Evolutionary conservation across 805 yeast species (phyloP).

Genomic region (Citeromyces matritensis): DNA sequence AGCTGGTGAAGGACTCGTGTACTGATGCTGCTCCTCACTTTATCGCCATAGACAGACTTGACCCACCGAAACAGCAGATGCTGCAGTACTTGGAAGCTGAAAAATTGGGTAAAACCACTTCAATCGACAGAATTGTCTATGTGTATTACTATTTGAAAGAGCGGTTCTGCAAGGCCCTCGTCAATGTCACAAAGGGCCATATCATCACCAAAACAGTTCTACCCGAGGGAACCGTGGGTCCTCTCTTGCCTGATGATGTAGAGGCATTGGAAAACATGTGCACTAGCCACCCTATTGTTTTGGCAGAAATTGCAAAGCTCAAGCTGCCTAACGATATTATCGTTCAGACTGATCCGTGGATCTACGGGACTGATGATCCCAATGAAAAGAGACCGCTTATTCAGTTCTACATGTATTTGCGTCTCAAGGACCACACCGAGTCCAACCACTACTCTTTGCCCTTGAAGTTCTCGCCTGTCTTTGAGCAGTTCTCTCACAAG

Average conservation of each 20-base stretch:
- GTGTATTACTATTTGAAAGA: constrained; percentile 44
- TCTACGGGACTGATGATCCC: constrained; percentile 65
- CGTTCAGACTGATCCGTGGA: constrained; percentile 70
- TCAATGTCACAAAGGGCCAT: constrained; percentile 49
- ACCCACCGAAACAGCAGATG: constrained; percentile 72
- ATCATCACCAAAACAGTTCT: constrained; percentile 38
- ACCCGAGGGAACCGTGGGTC: constrained; percentile 55
- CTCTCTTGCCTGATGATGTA: constrained; percentile 54
- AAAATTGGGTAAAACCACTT: constrained; percentile 35
- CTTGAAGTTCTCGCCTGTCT: constrained; percentile 59
- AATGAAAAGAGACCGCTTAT: constrained; percentile 45
- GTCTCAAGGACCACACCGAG: constrained; percentile 49
- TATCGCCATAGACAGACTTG: constrained; percentile 50
- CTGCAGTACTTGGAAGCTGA: constrained; percentile 53
- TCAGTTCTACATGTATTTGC: constrained; percentile 65
- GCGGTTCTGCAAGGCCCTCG: constrained; percentile 55
- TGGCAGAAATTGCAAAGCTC: constrained; percentile 53
- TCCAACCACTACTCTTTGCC: constrained; percentile 69
- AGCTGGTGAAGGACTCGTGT: constrained; percentile 43
- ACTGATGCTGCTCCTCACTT: constrained; percentile 44
- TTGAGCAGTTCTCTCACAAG: constrained; percentile 42
- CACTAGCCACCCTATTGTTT: constrained; percentile 36
- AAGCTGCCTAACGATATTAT: constrained; percentile 37
- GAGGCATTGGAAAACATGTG: constrained; percentile 34
- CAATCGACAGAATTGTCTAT: constrained; percentile 55